These are phyloP conservation scores for Gelatoporia subvermispora DNA, from an alignment of 768 basidiomycete species.

Conservation along the genomic window DNA sequence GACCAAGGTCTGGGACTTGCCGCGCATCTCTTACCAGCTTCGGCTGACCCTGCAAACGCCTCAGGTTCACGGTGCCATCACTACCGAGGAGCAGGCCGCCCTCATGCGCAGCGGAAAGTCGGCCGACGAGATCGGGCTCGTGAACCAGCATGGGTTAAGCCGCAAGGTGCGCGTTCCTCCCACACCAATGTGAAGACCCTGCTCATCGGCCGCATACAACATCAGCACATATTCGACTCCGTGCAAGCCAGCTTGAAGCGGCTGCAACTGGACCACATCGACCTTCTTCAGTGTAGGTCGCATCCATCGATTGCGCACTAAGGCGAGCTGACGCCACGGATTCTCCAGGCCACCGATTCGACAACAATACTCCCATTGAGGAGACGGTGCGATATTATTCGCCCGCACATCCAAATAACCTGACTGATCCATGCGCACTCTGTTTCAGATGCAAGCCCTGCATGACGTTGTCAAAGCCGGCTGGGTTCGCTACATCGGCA, in stretches of 20 bases:
- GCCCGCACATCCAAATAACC: too few species aligned
- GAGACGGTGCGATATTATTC: constrained; percentile 23
- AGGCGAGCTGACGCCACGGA: neutral
- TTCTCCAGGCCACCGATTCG: constrained; percentile 28
- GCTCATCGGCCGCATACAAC: neutral
- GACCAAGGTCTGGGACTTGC: constrained; percentile 31
- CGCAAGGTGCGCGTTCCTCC: constrained; percentile 31
- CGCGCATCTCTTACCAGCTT: too few species aligned
- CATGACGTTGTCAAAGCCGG: constrained; percentile 40
- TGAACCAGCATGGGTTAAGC: constrained; percentile 33
- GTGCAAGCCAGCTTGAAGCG: constrained; percentile 39
- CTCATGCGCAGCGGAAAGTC: neutral
- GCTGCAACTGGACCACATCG: constrained; percentile 49
- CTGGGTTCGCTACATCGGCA: constrained; percentile 34
- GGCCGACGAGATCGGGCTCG: constrained; percentile 25
- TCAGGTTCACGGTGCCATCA: constrained; percentile 1
- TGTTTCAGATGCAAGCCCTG: constrained; percentile 32
- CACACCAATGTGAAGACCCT: neutral
- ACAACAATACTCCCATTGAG: constrained; percentile 36
- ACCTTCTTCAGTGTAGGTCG: constrained; percentile 46
- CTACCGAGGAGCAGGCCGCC: neutral
- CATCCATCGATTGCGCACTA: neutral
- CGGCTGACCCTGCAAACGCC: too few species aligned
- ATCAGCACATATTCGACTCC: constrained; percentile 53
- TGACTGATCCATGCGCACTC: neutral